Base-by-base conservation (phyloP, 2,329 filamentous ascomycete genomes). In the Aspergillus sp. region DNA sequence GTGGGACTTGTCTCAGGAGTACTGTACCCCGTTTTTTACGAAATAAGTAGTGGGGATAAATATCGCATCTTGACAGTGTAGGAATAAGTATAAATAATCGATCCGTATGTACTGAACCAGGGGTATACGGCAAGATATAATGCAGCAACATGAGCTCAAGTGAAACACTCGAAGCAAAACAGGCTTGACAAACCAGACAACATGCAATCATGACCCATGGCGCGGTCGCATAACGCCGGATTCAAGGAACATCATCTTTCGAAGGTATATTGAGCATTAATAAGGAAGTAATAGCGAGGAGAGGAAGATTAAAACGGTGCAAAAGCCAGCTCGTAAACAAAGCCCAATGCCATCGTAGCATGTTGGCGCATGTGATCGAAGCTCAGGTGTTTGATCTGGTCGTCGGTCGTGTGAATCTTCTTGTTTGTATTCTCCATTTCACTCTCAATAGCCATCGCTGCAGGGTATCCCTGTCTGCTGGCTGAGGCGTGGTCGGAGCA, bases 301-400 rank as follows among this genome's bases (percentile, higher is more conserved):
- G 33, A 17, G 4, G n/a, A 6, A 23, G n/a, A 50, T 65, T 49
- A 72, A 38, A 90, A 87, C 50, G 86, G 75, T 17, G 87, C 82
- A 72, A 88, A 88, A 7, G 84, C 88, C 51, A 95, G 78, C 73
- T 95, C 90, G 60, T 90, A 91, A 4, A 84, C 88, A 57, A 95
- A 78, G 4, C 85, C 87, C 27, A 95, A 74, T 1, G 88, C 93
- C 77, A 95, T 79, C 65, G 83, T 85, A 19, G 88, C 88, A 69
- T 95, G 90, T 72, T 95, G 84, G 30, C 93, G 76, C 89, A 95
- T 95, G 67, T 95, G 90, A 64, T 90, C 83, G 64, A 94, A 95
- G 58, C 83, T 83, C 49, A 90, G 69, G 54, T 81, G 83, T 61
- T 85, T 77, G 54, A 90, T 81, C 60, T 80, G 81, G 62, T 90